Base-by-base conservation (phyloP, 495 filamentous ascomycete genomes). In the Massariosphaeria phaeospora region DNA sequence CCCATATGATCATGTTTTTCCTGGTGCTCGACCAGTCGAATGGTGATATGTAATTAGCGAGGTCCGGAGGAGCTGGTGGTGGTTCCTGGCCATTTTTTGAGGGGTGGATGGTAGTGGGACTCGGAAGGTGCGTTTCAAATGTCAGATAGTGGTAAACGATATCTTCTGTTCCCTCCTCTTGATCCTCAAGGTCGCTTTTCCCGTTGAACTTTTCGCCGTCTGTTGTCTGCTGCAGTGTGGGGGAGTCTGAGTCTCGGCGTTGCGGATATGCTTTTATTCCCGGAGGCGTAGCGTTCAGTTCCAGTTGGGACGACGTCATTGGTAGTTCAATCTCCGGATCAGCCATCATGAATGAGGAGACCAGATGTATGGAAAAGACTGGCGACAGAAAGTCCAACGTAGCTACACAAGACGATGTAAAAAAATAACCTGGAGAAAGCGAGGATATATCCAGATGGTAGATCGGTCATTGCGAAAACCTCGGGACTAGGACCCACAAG, bases 71-170 rank as follows among this genome's bases (percentile, higher is more conserved):
- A 40, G 74, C 68, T 20, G 79, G 77, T 2, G 78, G 73, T 10
- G 77, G 63, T 7, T 72, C 66, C 35, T 72, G 70, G 15, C 57
- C 62, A 0, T 62, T 56, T 3, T 66, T 57, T 15, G 71, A 65
- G 17, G 68, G 47, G 2, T 70, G 62, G 21, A 76, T 73, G 12
- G 67, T 66, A 35, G 75, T 74, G 5, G 85, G 82, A 11, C 67
- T 66, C 1, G 86, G 86, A 1, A 90, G 64, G 9, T 73, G 63
- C 5, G 85, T 91, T 18, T 84, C 77, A 50, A 89, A 84, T 26
- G 82, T 86, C 13, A 95, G 74, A 63, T 91, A 91, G 24, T 81
- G 76, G 63, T 81, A 79, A 12, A 79, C 72, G 55, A 93, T 85
- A 17, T 42, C 25, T 41, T 26, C 33, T 7, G 45, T 31, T 15